phyloP scores from a whole-genome alignment of 345 rosid species.

The Gossypium sturtianum region DNA sequence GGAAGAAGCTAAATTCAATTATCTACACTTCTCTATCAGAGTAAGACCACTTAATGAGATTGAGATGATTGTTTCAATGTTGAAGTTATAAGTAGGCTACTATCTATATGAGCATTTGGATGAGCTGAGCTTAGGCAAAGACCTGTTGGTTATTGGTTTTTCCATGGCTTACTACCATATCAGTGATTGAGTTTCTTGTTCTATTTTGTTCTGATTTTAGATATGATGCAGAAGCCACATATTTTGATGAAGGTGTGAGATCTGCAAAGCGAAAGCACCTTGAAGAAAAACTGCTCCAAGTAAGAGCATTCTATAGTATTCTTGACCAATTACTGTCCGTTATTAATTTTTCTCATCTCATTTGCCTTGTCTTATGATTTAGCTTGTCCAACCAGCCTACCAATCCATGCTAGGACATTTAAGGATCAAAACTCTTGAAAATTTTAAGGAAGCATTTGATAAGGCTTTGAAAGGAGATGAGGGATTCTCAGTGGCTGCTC shows the following conservation, averaged over 20 bases:
- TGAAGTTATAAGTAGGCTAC: not conserved
- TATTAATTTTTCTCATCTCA: slow-evolving; percentile 7
- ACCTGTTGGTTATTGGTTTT: not conserved
- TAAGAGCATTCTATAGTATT: slow-evolving; percentile 28
- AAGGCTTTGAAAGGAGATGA: slow-evolving; percentile 79
- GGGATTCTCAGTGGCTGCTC: slow-evolving; percentile 63
- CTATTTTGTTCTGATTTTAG: slow-evolving; percentile 26
- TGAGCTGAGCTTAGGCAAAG: not conserved
- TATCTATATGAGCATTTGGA: not conserved
- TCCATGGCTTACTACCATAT: not conserved
- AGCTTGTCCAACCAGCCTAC: slow-evolving; percentile 90
- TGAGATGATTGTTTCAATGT: not conserved
- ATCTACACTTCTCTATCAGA: slow-evolving; percentile 51
- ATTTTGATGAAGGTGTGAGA: slow-evolving; percentile 93
- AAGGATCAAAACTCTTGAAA: slow-evolving; percentile 56
- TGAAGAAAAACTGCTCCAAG: slow-evolving; percentile 87
- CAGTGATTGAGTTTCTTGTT: not conserved
- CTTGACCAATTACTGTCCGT: not conserved
- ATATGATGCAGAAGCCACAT: slow-evolving; percentile 74
- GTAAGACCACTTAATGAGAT: slow-evolving; percentile 35
- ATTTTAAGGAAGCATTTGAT: slow-evolving; percentile 72
- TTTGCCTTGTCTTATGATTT: slow-evolving; percentile 18
- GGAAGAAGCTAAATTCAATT: slow-evolving; percentile 67
- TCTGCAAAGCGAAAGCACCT: slow-evolving; percentile 72
- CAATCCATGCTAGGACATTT: slow-evolving; percentile 76